Conservation (phyloP, 768 basidiomycete genomes). For the Mycena galericulata region DNA sequence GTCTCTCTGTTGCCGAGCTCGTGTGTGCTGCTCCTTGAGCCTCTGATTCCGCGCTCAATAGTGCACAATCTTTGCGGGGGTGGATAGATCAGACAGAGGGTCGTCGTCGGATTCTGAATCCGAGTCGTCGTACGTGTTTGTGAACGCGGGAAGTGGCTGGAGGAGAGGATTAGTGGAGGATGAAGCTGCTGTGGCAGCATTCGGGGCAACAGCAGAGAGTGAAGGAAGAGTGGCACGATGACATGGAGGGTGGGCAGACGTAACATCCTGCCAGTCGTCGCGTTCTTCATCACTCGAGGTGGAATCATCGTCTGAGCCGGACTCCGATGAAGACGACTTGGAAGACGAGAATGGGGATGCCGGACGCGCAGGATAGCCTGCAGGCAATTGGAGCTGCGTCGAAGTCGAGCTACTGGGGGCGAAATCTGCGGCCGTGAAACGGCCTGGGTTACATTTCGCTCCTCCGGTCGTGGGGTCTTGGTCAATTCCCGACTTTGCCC, state of each 20-base stretch:
- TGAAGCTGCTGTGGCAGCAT: not conserved
- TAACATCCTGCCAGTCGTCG: constrained; percentile 8
- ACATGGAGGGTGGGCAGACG: not conserved
- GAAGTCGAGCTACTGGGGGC: constrained; percentile 14
- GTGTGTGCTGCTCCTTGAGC: not conserved
- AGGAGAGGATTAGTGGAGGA: not conserved
- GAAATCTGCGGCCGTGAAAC: constrained; percentile 18
- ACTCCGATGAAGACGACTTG: not conserved
- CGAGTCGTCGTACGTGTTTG: constrained; percentile 11
- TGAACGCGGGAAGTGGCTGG: not conserved
- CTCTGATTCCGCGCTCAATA: not conserved
- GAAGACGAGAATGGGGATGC: not conserved
- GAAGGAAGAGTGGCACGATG: not conserved
- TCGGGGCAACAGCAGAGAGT: not conserved
- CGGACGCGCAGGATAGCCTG: constrained; percentile 7
- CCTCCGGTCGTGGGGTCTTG: not conserved
- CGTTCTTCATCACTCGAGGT: not conserved
- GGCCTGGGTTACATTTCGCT: constrained; percentile 1
- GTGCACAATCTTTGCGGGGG: not conserved
- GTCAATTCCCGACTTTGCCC: constrained; percentile 24
- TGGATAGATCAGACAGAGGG: not conserved
- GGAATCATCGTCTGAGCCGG: constrained; percentile 3
- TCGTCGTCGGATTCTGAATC: constrained; percentile 1
- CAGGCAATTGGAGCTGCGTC: constrained; percentile 19
- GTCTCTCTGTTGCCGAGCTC: not conserved